Evolutionary conservation across 1,284 basidiomycete genomes (phyloP), one percentile per base, ranked within the genome.

Genomic region (Leccinum variabile): DNA sequence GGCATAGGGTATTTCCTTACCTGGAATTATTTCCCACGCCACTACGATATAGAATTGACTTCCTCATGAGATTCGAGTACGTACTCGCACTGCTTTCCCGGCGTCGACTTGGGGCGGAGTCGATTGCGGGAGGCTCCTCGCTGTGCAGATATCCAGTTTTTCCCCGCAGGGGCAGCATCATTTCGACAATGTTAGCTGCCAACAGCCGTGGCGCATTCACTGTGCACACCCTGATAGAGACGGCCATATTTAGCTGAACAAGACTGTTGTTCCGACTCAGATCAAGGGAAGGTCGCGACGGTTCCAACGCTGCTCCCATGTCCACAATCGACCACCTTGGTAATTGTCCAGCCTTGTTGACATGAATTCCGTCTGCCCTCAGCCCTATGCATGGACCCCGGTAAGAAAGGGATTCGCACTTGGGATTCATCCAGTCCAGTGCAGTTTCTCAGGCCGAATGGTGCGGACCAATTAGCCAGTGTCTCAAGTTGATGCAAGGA

Each of bases 1-100:
- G 73, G 73, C 63, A 28, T 18, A 74, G 73, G 73, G 73, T 64
- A 75, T 76, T 66, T 18, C 73, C 72, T 65, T 67, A 57, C 9
- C 3, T 54, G 59, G 59, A 1, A 0, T 0, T 0, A 5, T 33
- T 55, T 70, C 58, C 54, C 74, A 75, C 75, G 74, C 73, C 74
- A 70, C 70, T 56, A 2, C 18, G 22, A 41, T 16, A 66, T 59
- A 66, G 62, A 61, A 59, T 35, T 35, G 33, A 5, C 39, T 32
- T 58, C 61, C 30, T 1, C 28, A 35, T 35, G 33, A 35, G 46
- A 46, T 28, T 32, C 9, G 13, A 32, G 35, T 35, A 35, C 35
- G 62, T 59, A 46, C 52, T 28, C 14, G 22, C 30, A 54, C 16
- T 32, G 30, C 41, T 10, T 33, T 50, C 37, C 18, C 37, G 10